Evolutionary conservation across 177 flowering plant species (phyloP), one percentile per base, ranked within the genome.

Genomic region (Vitis hybrid): DNA sequence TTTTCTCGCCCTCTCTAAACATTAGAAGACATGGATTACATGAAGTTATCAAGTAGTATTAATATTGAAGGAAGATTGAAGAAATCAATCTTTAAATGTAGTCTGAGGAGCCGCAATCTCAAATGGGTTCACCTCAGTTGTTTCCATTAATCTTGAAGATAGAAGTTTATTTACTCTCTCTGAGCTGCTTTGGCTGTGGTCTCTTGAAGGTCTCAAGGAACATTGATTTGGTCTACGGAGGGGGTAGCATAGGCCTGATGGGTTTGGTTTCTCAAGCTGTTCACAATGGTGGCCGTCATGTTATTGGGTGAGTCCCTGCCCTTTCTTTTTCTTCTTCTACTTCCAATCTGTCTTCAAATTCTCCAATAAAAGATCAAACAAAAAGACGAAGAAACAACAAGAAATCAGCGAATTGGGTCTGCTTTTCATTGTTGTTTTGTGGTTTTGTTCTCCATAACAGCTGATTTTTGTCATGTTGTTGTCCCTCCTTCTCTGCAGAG

Each of bases 151-250:
- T 51, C 13, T 63, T 14, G 12, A 10, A 20, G 34, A 6, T 22
- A 59, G 12, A 63, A 58, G 64, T 63, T 63, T 45, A 14, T 52
- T 54, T 48, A 31, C 50, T 6, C 45, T n/a, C 19, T 51, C 66
- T 20, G 48, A 7, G 52, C 65, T 75, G 34, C 71, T 74, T 39
- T 61, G 56, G 10, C 72, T 22, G 22, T 34, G 61, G n/a, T 71
- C 39, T 71, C 59, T 66, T 80, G 76, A 76, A 94, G 98, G 98
- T 94, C 13, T 83, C 90, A 57, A 89, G 88, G 83, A 88, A 92
- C 84, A 94, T 94, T 81, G 97, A 92, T 85, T 79, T 94, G 78
- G 98, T 94, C 60, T 94, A 94, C 83, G 98, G 98, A 76, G 98
- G 98, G 10, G 98, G 98, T 1, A 94, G 97, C 80, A 77, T 94